These are phyloP conservation scores for Pythium pectinolyticum DNA, from an alignment of 352 stramenopile genomes.

Conservation along the genomic window DNA sequence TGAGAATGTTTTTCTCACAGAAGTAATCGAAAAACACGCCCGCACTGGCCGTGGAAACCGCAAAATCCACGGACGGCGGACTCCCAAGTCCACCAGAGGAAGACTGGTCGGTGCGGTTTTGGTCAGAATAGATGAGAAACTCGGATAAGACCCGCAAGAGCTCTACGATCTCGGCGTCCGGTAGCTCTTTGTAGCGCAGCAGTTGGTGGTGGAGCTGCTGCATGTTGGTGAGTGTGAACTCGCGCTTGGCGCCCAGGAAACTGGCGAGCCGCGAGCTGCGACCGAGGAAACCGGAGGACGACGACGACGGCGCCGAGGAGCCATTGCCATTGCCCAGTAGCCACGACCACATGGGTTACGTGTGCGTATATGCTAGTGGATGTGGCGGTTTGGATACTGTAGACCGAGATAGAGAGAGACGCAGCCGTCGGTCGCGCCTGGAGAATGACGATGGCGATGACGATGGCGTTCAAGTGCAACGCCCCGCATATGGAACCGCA, in stretches of 20 bases:
- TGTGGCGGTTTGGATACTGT: neutral
- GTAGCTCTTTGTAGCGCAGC: constrained; percentile 49
- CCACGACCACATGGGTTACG: constrained; percentile 53
- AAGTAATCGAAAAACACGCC: constrained; percentile 95
- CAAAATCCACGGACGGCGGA: constrained; percentile 27
- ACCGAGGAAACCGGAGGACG: constrained; percentile 13
- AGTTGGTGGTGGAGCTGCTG: constrained; percentile 77
- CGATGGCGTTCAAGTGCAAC: constrained; percentile 26
- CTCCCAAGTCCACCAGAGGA: neutral
- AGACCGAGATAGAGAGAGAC: neutral
- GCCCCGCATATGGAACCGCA: constrained; percentile 2
- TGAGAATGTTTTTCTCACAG: constrained; percentile 95
- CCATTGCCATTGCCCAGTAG: constrained; percentile 32
- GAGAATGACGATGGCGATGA: constrained; percentile 9
- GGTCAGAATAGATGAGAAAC: constrained; percentile 89
- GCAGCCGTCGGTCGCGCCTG: too few species aligned
- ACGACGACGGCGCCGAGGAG: neutral
- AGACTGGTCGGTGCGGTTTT: constrained; percentile 54
- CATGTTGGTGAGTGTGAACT: constrained; percentile 74
- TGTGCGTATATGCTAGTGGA: neutral
- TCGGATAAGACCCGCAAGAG: constrained; percentile 78
- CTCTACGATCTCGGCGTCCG: constrained; percentile 78
- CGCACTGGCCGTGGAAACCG: constrained; percentile 27
- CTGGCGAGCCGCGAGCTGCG: constrained; percentile 18
- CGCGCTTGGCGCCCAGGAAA: constrained; percentile 30